Evolutionary conservation across 73 alveolate genomes (phyloP).

Genomic region (Symbiodinium pilosum): DNA sequence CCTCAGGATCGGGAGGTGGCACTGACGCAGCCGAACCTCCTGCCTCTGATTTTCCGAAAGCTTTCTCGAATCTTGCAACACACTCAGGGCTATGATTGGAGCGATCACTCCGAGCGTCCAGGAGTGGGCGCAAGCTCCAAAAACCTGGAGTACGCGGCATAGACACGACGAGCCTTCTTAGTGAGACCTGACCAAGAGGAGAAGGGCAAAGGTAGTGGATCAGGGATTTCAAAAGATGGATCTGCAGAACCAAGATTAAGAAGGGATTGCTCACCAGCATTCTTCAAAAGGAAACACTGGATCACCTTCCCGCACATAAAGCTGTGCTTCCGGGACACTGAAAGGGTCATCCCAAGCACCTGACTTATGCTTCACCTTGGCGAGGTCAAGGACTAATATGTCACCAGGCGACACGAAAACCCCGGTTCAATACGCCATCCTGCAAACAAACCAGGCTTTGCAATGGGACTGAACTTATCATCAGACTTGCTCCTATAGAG

Average conservation of each 20-base stretch:
- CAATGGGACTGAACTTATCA: background rate
- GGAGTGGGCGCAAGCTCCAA: background rate
- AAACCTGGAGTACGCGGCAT: background rate
- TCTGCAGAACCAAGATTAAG: background rate
- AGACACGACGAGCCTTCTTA: background rate
- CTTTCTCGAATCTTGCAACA: background rate
- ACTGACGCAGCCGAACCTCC: background rate
- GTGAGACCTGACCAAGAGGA: background rate
- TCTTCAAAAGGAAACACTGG: background rate
- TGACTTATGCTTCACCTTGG: background rate
- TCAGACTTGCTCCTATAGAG: background rate
- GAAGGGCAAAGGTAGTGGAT: background rate
- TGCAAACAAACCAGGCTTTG: background rate
- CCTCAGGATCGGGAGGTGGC: too few species aligned
- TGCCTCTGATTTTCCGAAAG: background rate
- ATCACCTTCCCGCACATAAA: background rate
- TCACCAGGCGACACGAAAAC: background rate
- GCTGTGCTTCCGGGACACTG: background rate
- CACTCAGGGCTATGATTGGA: background rate
- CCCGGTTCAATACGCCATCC: background rate
- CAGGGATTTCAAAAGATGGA: background rate
- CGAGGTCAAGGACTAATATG: background rate
- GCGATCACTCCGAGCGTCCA: background rate
- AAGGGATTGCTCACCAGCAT: background rate
- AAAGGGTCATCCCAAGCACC: background rate